Percentiles rank a stretch among this genome's conserved stretches.
These are phyloP conservation scores for Angomonas desouzai DNA, from an alignment of 208 protist species.

Conservation along the genomic window DNA sequence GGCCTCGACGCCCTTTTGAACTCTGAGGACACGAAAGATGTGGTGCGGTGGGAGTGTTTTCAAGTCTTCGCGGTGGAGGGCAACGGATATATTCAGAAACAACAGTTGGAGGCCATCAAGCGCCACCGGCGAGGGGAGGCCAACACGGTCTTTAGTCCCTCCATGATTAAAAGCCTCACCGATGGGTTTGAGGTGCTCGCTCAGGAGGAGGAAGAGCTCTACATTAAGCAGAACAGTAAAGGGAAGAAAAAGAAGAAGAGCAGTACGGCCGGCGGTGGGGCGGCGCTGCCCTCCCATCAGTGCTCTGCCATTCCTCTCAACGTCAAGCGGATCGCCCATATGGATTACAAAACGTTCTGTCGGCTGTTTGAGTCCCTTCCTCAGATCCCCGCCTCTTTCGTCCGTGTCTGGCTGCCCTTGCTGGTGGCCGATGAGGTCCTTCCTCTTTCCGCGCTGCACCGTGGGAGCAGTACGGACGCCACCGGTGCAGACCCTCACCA, in stretches of 20 bases:
- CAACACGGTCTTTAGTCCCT: slow-evolving; percentile 29
- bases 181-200: slow-evolving; percentile 55
- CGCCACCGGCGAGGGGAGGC: slow-evolving; percentile 6
- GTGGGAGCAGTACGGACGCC: no score
- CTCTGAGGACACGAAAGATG: slow-evolving; percentile 34
- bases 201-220: slow-evolving; percentile 59
- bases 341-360: slow-evolving; percentile 47
- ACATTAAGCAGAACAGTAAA: slow-evolving; percentile 37
- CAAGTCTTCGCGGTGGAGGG: slow-evolving; percentile 37
- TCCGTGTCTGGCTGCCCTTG: slow-evolving; percentile 65
- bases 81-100: slow-evolving; percentile 68
- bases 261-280: no score
- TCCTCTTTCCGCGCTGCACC: no score
- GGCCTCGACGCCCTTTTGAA: slow-evolving; percentile 65
- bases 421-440: slow-evolving; percentile 26
- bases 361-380: slow-evolving; percentile 69
- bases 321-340: slow-evolving; percentile 69
- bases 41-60: slow-evolving; percentile 72
- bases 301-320: slow-evolving; percentile 60
- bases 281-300: slow-evolving; percentile 39
- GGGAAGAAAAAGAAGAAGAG: slow-evolving; percentile 29
- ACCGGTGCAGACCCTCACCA: no score
- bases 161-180: slow-evolving; percentile 61
- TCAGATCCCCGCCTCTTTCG: slow-evolving; percentile 57
- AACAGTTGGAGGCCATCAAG: neutral